Evolutionary conservation across 257 asterid genomes (phyloP).

Genomic region (Ehretia macrophylla): DNA sequence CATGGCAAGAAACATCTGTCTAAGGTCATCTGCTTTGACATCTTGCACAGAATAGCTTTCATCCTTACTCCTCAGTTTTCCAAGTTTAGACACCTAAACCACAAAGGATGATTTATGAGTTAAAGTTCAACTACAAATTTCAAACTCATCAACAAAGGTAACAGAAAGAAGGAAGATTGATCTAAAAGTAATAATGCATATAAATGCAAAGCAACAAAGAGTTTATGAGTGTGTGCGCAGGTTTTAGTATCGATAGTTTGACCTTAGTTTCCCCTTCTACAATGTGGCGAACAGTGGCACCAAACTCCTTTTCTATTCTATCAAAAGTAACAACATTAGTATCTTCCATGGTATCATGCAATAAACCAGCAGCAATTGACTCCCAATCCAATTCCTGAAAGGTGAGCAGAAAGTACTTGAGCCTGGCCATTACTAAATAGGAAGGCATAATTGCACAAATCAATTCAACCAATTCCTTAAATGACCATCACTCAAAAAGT

Average conservation of each 20-base stretch:
- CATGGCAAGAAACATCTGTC: conserved; percentile 97
- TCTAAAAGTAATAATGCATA: not conserved
- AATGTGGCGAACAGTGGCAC: conserved; percentile 69
- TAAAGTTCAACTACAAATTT: conserved; percentile 1
- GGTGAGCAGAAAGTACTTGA: conserved; percentile 8
- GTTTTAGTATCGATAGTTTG: not conserved
- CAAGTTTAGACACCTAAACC: conserved; percentile 86
- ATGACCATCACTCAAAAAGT: conserved; percentile 5
- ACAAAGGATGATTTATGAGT: conserved; percentile 12
- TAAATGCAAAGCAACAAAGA: too few species aligned
- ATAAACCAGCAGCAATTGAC: conserved; percentile 90
- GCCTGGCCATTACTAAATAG: conserved; percentile 2
- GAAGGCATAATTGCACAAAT: conserved; percentile 4
- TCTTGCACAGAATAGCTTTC: conserved; percentile 77
- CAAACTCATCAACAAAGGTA: not conserved
- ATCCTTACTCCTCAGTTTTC: conserved; percentile 79
- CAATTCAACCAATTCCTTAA: not conserved
- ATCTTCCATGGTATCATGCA: conserved; percentile 95
- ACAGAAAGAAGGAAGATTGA: not conserved
- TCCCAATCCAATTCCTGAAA: conserved; percentile 93
- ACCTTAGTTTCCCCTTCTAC: conserved; percentile 99
- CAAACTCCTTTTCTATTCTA: conserved; percentile 76
- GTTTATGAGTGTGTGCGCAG: not conserved
- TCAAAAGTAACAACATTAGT: conserved; percentile 79
- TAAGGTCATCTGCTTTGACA: conserved; percentile 95